Percentiles rank a stretch among this genome's conserved stretches.
Evolutionary conservation across 2,329 filamentous ascomycete species (phyloP).

Genomic region (Epichloe gansuensis): DNA sequence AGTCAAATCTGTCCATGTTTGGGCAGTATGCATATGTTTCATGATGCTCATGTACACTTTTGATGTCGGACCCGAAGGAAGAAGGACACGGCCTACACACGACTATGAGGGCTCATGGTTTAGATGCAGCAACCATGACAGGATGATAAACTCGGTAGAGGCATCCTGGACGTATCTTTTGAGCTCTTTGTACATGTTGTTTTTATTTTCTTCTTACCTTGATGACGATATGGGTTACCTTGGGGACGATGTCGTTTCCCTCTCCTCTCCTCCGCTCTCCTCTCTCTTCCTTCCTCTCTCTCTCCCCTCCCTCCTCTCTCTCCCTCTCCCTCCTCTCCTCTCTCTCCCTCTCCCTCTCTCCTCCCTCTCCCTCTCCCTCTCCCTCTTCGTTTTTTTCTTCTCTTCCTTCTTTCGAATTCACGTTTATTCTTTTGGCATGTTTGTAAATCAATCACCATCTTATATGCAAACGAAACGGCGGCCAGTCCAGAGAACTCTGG

Average conservation of each 20-base stretch:
- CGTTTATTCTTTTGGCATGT: conserved; percentile 1
- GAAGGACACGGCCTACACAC: neutral
- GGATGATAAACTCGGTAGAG: neutral
- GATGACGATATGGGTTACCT: neutral
- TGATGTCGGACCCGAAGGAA: neutral
- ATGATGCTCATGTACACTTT: neutral
- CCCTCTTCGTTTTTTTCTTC: neutral
- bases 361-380: neutral
- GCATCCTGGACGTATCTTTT: neutral
- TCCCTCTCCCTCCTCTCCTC: neutral
- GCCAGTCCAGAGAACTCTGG: neutral
- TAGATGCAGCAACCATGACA: neutral
- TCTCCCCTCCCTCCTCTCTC: neutral
- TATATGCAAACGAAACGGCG: neutral
- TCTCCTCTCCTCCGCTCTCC: neutral
- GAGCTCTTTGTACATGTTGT: neutral
- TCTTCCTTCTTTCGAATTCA: neutral
- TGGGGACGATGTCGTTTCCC: too few relatives aligned
- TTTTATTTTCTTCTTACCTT: conserved; percentile 1
- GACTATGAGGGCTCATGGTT: neutral
- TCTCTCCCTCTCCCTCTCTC: neutral
- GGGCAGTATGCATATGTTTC: neutral
- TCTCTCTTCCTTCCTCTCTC: neutral
- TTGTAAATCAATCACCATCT: conserved; percentile 3
- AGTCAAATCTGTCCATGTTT: neutral